Evolutionary conservation across 148 eudicot genomes (phyloP).

Genomic region (Arbutus unedo): DNA sequence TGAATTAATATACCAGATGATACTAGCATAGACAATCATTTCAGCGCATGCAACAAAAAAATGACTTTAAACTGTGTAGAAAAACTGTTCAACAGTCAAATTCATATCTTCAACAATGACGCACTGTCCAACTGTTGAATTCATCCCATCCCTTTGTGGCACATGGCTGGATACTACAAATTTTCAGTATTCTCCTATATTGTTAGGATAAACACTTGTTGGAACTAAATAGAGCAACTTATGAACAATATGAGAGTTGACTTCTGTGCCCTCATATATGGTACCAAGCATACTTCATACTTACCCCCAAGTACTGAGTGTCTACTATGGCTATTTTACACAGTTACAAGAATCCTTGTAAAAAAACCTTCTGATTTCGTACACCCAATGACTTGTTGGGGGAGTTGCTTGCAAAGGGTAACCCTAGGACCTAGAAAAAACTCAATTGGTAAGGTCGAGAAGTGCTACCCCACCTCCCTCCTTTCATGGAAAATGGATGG

Average conservation of each 20-base stretch:
- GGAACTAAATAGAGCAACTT: neutral
- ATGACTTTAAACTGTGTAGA: neutral
- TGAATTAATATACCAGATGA: neutral
- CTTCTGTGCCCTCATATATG: neutral
- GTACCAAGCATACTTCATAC: neutral
- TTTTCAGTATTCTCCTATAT: neutral
- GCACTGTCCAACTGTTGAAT: neutral
- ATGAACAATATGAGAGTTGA: neutral
- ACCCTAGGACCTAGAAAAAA: neutral
- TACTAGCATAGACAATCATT: constrained; percentile 2
- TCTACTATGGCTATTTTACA: neutral
- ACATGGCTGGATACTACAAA: neutral
- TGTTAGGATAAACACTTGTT: neutral
- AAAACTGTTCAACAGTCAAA: neutral
- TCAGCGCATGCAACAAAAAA: neutral
- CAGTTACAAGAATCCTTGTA: neutral
- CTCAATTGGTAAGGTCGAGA: constrained; percentile 4
- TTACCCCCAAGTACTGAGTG: too few relatives aligned
- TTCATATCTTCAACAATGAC: neutral
- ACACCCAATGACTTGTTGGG: neutral
- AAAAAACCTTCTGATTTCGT: neutral
- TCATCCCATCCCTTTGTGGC: neutral
- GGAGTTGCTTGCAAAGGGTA: neutral
- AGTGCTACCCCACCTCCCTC: neutral
- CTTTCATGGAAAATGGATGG: neutral